A percentile compares a stretch with the other conserved stretches of the same genome.
phyloP scores from a whole-genome alignment of 495 filamentous ascomycete genomes.

The Trichocladium uniseriatum region DNA sequence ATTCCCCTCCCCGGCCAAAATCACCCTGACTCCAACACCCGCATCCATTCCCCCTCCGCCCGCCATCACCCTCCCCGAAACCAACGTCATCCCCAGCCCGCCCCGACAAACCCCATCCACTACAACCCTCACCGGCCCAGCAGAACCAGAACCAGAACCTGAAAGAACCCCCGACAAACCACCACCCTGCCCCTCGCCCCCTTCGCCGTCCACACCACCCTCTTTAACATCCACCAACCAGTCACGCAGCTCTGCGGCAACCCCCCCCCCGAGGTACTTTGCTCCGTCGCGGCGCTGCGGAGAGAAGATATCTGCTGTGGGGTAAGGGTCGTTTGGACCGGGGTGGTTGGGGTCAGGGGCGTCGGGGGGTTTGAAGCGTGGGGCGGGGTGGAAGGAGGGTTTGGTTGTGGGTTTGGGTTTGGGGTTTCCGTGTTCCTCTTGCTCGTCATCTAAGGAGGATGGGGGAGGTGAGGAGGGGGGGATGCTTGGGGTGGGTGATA shows the following conservation, averaged over 20 bases:
- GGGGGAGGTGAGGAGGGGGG: not conserved
- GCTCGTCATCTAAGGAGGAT: too few relatives aligned
- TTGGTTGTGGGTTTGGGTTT: conserved; percentile 7
- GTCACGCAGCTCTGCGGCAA: conserved; percentile 36
- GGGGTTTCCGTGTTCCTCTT: not conserved
- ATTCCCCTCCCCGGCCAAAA: conserved; percentile 35
- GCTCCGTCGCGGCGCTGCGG: conserved; percentile 27
- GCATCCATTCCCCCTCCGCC: not conserved
- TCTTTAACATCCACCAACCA: conserved; percentile 40
- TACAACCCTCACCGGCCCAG: conserved; percentile 10
- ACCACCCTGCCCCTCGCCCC: conserved; percentile 2
- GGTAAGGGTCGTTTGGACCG: conserved; percentile 6
- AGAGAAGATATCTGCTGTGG: conserved; percentile 33
- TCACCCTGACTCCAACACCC: conserved; percentile 4
- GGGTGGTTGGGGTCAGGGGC: conserved; percentile 8
- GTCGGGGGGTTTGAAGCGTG: conserved; percentile 34
- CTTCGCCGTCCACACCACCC: conserved; percentile 16
- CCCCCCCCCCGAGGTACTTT: conserved; percentile 34
- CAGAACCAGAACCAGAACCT: not conserved
- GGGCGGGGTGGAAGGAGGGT: conserved; percentile 29
- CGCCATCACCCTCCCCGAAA: conserved; percentile 8
- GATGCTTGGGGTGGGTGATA: not conserved
- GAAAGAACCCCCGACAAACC: not conserved
- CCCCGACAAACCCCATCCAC: conserved; percentile 18
- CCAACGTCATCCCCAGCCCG: conserved; percentile 15